phyloP scores from a whole-genome alignment of 768 basidiomycete species.

The Coprinopsis sp. region DNA sequence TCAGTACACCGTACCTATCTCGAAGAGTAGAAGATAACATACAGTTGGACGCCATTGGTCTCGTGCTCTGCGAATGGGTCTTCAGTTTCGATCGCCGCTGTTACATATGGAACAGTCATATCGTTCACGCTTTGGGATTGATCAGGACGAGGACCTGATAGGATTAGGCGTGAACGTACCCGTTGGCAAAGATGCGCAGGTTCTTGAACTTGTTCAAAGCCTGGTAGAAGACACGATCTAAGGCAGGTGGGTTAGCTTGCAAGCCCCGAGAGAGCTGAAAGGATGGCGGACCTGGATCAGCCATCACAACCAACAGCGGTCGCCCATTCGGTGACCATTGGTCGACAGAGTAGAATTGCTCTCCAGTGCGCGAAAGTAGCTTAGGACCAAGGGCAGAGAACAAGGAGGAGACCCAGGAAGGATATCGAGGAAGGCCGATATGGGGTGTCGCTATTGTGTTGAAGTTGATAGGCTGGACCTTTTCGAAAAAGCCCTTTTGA shows the following conservation, averaged over 20 bases:
- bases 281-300: constrained; percentile 60
- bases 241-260: constrained; percentile 4
- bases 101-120: constrained; percentile 76
- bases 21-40: constrained; percentile 17
- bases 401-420: constrained; percentile 53
- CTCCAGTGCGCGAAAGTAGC: constrained; percentile 73
- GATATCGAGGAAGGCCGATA: constrained; percentile 65
- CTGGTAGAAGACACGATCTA: constrained; percentile 74
- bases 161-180: constrained; percentile 37
- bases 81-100: constrained; percentile 62
- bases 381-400: constrained; percentile 56
- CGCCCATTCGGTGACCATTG: constrained; percentile 65
- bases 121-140: constrained; percentile 54
- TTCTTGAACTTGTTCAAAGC: constrained; percentile 62
- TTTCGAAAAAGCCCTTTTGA: constrained; percentile 67
- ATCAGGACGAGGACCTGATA: constrained; percentile 1
- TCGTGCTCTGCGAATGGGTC: constrained; percentile 61
- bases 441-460: constrained; percentile 82
- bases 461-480: constrained; percentile 72
- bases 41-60: constrained; percentile 61
- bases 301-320: constrained; percentile 70
- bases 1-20: neutral
- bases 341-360: constrained; percentile 73
- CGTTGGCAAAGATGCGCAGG: constrained; percentile 77
- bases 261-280: neutral